Base-by-base conservation (phyloP, 441 rosid genomes). In the Capsella rubella region DNA sequence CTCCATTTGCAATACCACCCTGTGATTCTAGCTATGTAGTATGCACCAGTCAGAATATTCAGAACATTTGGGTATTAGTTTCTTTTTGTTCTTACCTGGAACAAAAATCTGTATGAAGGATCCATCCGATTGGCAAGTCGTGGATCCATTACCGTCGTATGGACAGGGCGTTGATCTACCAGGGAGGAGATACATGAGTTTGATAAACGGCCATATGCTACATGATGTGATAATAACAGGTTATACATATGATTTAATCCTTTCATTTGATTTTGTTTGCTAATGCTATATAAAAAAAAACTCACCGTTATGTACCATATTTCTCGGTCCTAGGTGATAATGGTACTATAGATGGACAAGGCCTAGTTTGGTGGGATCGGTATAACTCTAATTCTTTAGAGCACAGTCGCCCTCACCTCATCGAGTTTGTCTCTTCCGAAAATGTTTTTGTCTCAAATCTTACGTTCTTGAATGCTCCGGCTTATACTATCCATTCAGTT, bases 261-360 rank as follows among this genome's bases (percentile, higher is more conserved):
- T 49, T 57, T 51, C 56, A n/a, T 51, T 59, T 13, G 27, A 58
- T 57, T 39, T 50, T n/a, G 2, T 40, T 47, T 49, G 45, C 4
- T 39, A 29, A 9, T 28, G 40, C 49, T 73, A 25, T 15, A 37
- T 8, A 7, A 1, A 21, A 21, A 18, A 49, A 47, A 27, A 39
- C 57, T 49, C 29, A 21, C 18, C 2, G 1, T 39, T 18, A 60
- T 46, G 11, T 51, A 21, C 31, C 57, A 25, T 58, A 42, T 73
- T 27, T 40, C 16, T 64, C 12, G 14, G 27, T 28, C 14, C 12
- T 68, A 78, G 78, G 81, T 73, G 75, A 73, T 68, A 73, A 78
- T 6, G 81, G 81, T n/a, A 78, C 72, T 21, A 68, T 78, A 12
- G 78, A 78, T 68, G 78, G 78, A 1, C 75, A 78, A 73, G 81